Conservation (phyloP, 768 basidiomycete genomes). For the Pholiota conissans region DNA sequence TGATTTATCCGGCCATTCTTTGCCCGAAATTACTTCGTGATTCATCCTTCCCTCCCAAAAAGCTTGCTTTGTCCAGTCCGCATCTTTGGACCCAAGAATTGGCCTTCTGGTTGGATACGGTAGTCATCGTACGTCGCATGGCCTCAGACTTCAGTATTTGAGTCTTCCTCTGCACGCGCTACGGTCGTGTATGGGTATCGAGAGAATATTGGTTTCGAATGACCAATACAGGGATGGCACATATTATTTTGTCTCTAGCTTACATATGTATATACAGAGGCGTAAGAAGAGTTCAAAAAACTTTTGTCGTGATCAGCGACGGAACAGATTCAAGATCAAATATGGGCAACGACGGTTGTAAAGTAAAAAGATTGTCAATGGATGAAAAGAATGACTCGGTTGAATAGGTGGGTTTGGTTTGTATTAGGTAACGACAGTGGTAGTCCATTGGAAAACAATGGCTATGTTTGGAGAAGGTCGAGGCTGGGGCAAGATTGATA, state of each 20-base stretch:
- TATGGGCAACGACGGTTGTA: background rate
- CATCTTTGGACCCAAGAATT: background rate
- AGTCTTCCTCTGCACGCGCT: no score
- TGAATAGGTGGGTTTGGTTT: constrained; percentile 9
- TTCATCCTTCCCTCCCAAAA: background rate
- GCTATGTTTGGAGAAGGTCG: constrained; percentile 8
- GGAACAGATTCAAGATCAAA: background rate
- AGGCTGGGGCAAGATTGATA: background rate
- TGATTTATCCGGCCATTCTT: background rate
- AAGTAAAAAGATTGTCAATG: background rate
- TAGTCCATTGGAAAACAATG: constrained; percentile 18
- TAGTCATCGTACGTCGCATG: no score
- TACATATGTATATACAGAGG: constrained; percentile 11
- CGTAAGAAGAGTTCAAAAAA: constrained; percentile 11
- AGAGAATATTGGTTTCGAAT: no score
- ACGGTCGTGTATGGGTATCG: no score
- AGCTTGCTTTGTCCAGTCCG: background rate
- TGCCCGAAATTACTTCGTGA: background rate
- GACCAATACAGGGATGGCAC: constrained; percentile 5
- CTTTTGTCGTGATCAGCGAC: background rate
- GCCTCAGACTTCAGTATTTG: no score
- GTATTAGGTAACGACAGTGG: constrained; percentile 17
- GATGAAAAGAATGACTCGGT: constrained; percentile 20
- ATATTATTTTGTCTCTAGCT: constrained; percentile 20
- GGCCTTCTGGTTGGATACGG: no score